Evolutionary conservation across 352 stramenopile species (phyloP).

Genomic region (Phytopythium sindhum): DNA sequence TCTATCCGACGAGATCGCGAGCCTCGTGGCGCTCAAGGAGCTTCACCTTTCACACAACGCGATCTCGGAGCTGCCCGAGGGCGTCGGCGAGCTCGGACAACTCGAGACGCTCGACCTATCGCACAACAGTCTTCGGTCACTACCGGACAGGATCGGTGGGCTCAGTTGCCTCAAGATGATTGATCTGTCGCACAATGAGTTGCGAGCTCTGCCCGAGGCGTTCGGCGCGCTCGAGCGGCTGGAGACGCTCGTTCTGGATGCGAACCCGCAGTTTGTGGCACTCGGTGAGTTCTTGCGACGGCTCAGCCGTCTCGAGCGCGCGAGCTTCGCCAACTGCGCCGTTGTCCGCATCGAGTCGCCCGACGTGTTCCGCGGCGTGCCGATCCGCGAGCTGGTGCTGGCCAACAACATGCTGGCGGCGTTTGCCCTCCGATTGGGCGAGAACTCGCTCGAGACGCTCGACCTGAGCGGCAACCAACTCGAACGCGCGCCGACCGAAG

Average conservation of each 20-base stretch:
- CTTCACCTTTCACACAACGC: constrained; percentile 45
- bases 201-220: constrained; percentile 38
- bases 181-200: constrained; percentile 33
- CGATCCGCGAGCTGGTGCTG: constrained; percentile 32
- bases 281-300: constrained; percentile 35
- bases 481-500: constrained; percentile 31
- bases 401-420: constrained; percentile 38
- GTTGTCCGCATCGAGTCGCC: constrained; percentile 37
- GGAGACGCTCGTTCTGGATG: constrained; percentile 32
- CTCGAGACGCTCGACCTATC: constrained; percentile 37
- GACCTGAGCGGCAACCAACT: constrained; percentile 33
- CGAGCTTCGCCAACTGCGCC: constrained; percentile 37
- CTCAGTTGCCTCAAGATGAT: constrained; percentile 41
- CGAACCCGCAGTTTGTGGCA: constrained; percentile 33
- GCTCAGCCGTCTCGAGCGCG: constrained; percentile 22
- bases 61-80: constrained; percentile 34
- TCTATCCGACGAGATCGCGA: constrained; percentile 40
- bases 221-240: constrained; percentile 30
- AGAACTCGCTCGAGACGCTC: constrained; percentile 46
- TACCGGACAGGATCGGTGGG: constrained; percentile 39
- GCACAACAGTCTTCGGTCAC: constrained; percentile 34
- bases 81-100: constrained; percentile 28
- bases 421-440: constrained; percentile 39
- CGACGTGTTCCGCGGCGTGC: constrained; percentile 43
- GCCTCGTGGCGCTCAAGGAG: constrained; percentile 29